Evolutionary conservation across 805 yeast genomes (phyloP).

Genomic region (Lipomyces spencermartinsiae): DNA sequence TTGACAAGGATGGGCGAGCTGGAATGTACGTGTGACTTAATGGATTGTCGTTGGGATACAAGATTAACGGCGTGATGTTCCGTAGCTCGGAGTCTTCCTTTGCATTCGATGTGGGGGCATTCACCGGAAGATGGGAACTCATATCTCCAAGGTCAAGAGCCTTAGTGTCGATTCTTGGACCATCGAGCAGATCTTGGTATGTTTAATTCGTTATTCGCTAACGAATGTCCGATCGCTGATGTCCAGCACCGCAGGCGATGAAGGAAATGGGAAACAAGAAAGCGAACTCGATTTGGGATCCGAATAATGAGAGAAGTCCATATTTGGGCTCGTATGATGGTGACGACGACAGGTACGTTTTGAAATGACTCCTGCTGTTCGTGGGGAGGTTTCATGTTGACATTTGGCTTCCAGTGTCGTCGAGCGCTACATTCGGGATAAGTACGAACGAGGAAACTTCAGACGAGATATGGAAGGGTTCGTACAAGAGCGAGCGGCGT

Average conservation of each 20-base stretch:
- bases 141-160: constrained; percentile 70
- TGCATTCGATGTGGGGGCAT: constrained; percentile 87
- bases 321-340: constrained; percentile 75
- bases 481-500: constrained; percentile 15
- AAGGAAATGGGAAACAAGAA: constrained; percentile 64
- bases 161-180: constrained; percentile 77
- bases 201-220: constrained; percentile 27
- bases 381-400: background rate
- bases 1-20: constrained; percentile 46
- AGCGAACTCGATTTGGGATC: constrained; percentile 70
- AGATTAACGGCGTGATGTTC: background rate
- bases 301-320: constrained; percentile 64
- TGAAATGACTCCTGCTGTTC: background rate
- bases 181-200: constrained; percentile 56
- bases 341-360: constrained; percentile 51
- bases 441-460: constrained; percentile 70
- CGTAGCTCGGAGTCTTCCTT: constrained; percentile 67
- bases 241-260: constrained; percentile 36
- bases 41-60: background rate
- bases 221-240: background rate
- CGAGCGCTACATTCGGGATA: constrained; percentile 66
- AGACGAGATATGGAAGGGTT: constrained; percentile 48
- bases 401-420: constrained; percentile 46
- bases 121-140: constrained; percentile 69
- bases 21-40: constrained; percentile 38